Conservation (phyloP, 2,329 filamentous ascomycete genomes). For the Talaromyces sp. region DNA sequence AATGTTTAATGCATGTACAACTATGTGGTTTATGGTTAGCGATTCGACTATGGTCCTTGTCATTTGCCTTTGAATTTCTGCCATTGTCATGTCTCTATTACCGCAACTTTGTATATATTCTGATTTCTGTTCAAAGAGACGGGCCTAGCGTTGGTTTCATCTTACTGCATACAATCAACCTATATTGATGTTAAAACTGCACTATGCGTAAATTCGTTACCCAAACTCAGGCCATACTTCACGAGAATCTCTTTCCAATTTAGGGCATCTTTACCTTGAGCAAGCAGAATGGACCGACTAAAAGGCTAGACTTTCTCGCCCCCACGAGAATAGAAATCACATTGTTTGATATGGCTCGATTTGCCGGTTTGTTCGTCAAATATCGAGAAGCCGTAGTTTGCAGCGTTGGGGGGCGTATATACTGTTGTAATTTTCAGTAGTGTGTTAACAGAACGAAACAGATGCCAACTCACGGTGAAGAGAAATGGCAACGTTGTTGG, state of each 20-base stretch:
- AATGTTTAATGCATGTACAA: constrained; percentile 7
- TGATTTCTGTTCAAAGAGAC: not conserved
- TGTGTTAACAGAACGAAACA: not conserved
- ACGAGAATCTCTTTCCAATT: not conserved
- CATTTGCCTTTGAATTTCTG: not conserved
- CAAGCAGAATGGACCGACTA: not conserved
- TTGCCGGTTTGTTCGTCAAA: constrained; percentile 75
- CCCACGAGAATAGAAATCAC: constrained; percentile 65
- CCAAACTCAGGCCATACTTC: not conserved
- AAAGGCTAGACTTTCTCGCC: constrained; percentile 35
- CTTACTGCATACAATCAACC: not conserved
- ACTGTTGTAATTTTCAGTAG: constrained; percentile 44
- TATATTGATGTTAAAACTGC: not conserved
- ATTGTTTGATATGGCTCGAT: constrained; percentile 66
- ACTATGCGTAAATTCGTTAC: not conserved
- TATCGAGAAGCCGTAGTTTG: constrained; percentile 73
- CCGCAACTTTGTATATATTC: not conserved
- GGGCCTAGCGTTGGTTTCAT: not conserved
- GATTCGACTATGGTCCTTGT: not conserved
- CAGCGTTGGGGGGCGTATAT: constrained; percentile 86
- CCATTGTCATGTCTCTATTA: not conserved
- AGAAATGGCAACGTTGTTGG: constrained; percentile 72
- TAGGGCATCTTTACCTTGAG: not conserved
- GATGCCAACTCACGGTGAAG: constrained; percentile 62
- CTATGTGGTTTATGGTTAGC: not conserved